Evolutionary conservation across 2,329 filamentous ascomycete genomes (phyloP).

Genomic region (Aspergillus ustus): DNA sequence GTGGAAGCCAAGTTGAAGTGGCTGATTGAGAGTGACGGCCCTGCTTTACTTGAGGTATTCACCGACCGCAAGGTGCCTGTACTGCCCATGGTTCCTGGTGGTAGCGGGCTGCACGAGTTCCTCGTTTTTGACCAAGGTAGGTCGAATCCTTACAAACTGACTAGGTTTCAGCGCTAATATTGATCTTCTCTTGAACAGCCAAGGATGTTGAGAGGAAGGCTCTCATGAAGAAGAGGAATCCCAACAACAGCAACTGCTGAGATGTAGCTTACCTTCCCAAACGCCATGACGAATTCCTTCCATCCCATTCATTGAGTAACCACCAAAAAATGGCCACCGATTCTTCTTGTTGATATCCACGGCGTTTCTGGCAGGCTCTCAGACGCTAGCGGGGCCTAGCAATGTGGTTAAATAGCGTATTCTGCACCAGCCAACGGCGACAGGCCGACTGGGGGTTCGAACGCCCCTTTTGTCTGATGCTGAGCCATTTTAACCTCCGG

Average conservation of each 20-base stretch:
- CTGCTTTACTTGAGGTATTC: constrained; percentile 87
- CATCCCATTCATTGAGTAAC: constrained; percentile 24
- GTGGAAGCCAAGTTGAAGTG: constrained; percentile 79
- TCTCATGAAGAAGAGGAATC: constrained; percentile 66
- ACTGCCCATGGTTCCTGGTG: constrained; percentile 94
- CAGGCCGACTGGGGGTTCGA: not conserved
- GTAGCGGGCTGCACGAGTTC: constrained; percentile 88
- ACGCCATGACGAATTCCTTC: constrained; percentile 26
- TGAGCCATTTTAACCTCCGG: not conserved
- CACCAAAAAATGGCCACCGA: constrained; percentile 29
- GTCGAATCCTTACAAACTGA: constrained; percentile 31
- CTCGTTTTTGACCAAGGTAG: constrained; percentile 81
- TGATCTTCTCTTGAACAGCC: constrained; percentile 46
- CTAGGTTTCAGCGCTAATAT: constrained; percentile 13
- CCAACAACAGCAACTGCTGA: constrained; percentile 16
- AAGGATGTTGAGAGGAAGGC: constrained; percentile 71
- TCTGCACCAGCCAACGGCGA: not conserved
- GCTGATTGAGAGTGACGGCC: constrained; percentile 88
- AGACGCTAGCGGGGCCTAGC: constrained; percentile 36
- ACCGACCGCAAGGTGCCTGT: constrained; percentile 82
- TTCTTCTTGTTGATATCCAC: constrained; percentile 47
- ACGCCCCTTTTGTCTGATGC: not conserved
- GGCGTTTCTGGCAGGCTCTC: constrained; percentile 45
- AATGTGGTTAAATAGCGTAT: constrained; percentile 14
- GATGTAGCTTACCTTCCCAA: not conserved